phyloP scores from a whole-genome alignment of 768 basidiomycete genomes.

The Termitomyces bulborhizus region DNA sequence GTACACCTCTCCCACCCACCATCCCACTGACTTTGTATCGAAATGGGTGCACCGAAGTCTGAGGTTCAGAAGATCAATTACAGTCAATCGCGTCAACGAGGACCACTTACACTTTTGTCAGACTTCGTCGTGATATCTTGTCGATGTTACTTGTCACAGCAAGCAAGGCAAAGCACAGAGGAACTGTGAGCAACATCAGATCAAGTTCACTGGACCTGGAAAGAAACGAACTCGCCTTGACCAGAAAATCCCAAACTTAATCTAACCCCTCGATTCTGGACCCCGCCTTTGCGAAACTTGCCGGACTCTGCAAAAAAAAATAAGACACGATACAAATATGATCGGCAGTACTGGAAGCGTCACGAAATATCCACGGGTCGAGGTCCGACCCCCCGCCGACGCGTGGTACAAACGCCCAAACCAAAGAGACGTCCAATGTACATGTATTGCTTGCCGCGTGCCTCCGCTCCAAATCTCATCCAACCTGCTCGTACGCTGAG shows the following conservation, averaged over 20 bases:
- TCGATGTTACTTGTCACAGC: neutral
- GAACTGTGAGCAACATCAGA: neutral
- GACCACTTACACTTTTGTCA: neutral
- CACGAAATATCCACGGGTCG: neutral
- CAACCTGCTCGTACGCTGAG: conserved; percentile 6
- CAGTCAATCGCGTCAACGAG: neutral
- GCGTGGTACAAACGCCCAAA: conserved; percentile 7
- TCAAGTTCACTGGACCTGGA: neutral
- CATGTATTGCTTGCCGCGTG: neutral
- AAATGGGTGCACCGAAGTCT: neutral
- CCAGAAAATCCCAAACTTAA: neutral
- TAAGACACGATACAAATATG: neutral
- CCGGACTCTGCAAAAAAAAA: neutral
- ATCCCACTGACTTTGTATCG: neutral
- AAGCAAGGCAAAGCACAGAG: neutral
- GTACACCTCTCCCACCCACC: conserved; percentile 2
- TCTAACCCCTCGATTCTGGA: neutral
- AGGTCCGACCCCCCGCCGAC: neutral
- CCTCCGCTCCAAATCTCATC: conserved; percentile 6
- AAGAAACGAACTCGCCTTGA: neutral
- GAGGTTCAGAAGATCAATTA: neutral
- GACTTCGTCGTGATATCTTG: neutral
- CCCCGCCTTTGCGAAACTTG: conserved; percentile 2
- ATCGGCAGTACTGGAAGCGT: neutral
- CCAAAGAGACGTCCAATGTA: conserved; percentile 2